Evolutionary conservation across 2,329 filamentous ascomycete species (phyloP), one percentile per base, ranked within the genome.

Genomic region (Onygenales sp.): DNA sequence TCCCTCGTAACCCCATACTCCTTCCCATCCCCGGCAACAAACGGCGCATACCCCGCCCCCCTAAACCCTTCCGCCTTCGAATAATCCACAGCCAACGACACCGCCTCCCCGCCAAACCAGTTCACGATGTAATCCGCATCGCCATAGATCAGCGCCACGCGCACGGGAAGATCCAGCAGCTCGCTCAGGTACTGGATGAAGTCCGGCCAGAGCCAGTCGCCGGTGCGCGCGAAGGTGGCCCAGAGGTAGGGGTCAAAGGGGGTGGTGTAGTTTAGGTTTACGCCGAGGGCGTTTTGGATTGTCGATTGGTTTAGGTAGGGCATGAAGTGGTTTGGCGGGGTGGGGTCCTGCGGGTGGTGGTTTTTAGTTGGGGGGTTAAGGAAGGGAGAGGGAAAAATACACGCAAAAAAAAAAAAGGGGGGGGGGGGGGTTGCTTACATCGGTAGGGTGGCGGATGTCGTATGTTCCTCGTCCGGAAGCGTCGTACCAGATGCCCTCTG

Each of bases 261-360:
- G 48, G 75, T 65, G 0, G 81, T 80, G 61, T 75, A 84, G 65
- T 85, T 84, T 49, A 85, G 65, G 6, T 79, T 78, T 0, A 84
- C 77, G 10, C 84, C 84, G 17, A 88, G 76, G 1, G 81, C 78
- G 17, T 77, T 64, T 56, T 81, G 78, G 1, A 87, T 74, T 4
- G 65, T 58, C 8, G 75, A 74, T 44, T 78, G 76, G 62, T 86
- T 86, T 51, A 91, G 74, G 65, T 85, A 88, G 42, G 83, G 76
- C 17, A 74, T 59, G 64, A 84, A 86, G 51, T 79, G 81, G 37
- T 68, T 70, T 0, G 82, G 75, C 2, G 86, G 85, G 56, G 85
- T 85, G 0, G 85, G 81, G 62, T 87, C 77, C 5, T 68, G 14
- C 14, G 14, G 68, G 13, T 62, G 52, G 2, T 17, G 54, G 52